A percentile compares a stretch with the other conserved stretches of the same genome.
Conservation (phyloP, 768 basidiomycete genomes). For the Serpula lacrymans region DNA sequence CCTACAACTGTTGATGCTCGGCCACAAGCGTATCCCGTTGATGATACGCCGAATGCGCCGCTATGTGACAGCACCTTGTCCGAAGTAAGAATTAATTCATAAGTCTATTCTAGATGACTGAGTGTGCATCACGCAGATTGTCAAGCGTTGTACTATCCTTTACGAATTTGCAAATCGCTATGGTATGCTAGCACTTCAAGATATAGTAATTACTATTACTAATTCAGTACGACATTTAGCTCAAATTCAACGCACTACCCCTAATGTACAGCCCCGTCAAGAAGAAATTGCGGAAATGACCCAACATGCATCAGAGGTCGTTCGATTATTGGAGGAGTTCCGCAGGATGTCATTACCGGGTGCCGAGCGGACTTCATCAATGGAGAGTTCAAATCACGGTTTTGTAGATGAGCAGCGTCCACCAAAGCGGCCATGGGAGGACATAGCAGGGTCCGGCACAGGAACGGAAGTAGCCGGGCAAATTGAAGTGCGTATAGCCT, state of each 20-base stretch:
- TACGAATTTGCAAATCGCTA: conserved; percentile 67
- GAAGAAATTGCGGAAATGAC: conserved; percentile 70
- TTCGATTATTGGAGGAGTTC: conserved; percentile 63
- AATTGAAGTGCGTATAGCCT: no score
- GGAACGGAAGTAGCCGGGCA: neutral
- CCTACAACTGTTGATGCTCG: conserved; percentile 42
- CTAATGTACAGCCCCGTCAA: conserved; percentile 49
- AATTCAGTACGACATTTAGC: conserved; percentile 14
- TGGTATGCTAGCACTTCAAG: conserved; percentile 41
- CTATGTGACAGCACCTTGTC: conserved; percentile 38
- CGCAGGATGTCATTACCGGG: conserved; percentile 41
- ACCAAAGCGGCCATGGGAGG: conserved; percentile 81
- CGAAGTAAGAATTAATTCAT: conserved; percentile 33
- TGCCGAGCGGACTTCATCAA: conserved; percentile 29
- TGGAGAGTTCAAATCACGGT: no score
- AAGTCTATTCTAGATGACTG: no score
- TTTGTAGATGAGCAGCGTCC: conserved; percentile 60
- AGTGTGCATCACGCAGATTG: conserved; percentile 42
- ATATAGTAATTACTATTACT: conserved; percentile 1
- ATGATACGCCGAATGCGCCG: conserved; percentile 34
- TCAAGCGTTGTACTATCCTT: conserved; percentile 57
- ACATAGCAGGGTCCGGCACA: conserved; percentile 19
- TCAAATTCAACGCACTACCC: conserved; percentile 38
- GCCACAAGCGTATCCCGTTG: conserved; percentile 25
- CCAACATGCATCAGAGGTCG: conserved; percentile 59